A percentile compares a stretch with the other conserved stretches of the same genome.
These are phyloP conservation scores for Neospermospora avenae DNA, from an alignment of 2,329 filamentous ascomycete genomes.

Conservation along the genomic window DNA sequence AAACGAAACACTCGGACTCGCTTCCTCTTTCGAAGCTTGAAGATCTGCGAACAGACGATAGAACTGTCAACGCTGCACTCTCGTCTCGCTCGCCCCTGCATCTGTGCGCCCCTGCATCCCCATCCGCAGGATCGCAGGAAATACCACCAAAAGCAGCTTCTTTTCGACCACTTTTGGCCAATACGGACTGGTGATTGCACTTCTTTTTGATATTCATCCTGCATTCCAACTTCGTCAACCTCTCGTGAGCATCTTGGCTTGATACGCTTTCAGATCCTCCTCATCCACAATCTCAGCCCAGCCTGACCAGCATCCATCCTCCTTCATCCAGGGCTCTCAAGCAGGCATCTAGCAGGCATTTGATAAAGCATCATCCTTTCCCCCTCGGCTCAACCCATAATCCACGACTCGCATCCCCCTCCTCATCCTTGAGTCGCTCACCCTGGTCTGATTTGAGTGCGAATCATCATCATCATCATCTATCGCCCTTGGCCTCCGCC, in stretches of 20 bases:
- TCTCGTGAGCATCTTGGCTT: neutral
- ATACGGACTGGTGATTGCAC: neutral
- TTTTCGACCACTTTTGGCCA: neutral
- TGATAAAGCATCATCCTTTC: constrained; percentile 5
- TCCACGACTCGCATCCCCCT: neutral
- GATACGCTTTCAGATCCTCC: neutral
- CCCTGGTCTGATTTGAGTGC: constrained; percentile 1
- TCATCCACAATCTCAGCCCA: too few relatives aligned
- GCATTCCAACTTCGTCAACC: neutral
- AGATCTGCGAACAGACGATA: constrained; percentile 6
- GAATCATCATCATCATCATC: constrained; percentile 2
- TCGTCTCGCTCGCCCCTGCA: neutral
- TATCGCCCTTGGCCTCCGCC: constrained; percentile 4
- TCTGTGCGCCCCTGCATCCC: constrained; percentile 7
- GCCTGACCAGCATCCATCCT: neutral
- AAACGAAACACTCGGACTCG: constrained; percentile 27
- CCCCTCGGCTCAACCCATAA: neutral
- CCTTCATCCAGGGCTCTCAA: neutral
- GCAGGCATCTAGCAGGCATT: constrained; percentile 5
- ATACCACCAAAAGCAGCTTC: constrained; percentile 1
- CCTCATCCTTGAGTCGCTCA: neutral
- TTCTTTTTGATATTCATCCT: neutral
- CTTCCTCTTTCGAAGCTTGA: neutral
- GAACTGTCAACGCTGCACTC: neutral
- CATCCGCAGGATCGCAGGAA: too few relatives aligned